Conservation (phyloP, 2,329 filamentous ascomycete species). For the Geosmithia putterillii region DNA sequence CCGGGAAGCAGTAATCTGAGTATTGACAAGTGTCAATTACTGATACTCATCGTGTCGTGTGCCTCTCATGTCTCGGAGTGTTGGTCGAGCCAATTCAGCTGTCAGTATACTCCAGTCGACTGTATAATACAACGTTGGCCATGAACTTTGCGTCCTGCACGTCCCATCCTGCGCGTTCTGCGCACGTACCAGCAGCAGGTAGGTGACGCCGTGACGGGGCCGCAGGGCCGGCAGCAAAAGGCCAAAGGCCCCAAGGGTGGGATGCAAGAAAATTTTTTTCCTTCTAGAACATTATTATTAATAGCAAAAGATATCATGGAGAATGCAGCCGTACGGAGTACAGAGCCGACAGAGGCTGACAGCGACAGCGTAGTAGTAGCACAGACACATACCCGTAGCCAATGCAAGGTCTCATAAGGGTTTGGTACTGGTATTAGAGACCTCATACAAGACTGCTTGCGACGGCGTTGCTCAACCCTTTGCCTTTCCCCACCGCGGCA, state of each 20-base stretch:
- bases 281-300: background rate
- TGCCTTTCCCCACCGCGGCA: background rate
- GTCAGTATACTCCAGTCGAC: too few species aligned
- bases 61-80: too few species aligned
- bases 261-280: background rate
- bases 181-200: background rate
- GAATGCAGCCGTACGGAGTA: background rate
- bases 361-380: too few species aligned
- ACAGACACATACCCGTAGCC: background rate
- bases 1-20: background rate
- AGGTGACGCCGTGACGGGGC: background rate
- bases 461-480: background rate
- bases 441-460: background rate
- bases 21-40: too few species aligned
- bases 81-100: background rate
- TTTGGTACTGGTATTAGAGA: too few species aligned
- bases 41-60: too few species aligned
- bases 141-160: too few species aligned
- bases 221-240: too few species aligned
- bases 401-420: background rate
- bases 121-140: too few species aligned
- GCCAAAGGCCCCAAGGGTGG: too few species aligned
- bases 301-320: too few species aligned
- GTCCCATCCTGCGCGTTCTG: background rate
- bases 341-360: too few species aligned